phyloP scores from a whole-genome alignment of 1,139 yeast species.

The Yamadazyma sp. region DNA sequence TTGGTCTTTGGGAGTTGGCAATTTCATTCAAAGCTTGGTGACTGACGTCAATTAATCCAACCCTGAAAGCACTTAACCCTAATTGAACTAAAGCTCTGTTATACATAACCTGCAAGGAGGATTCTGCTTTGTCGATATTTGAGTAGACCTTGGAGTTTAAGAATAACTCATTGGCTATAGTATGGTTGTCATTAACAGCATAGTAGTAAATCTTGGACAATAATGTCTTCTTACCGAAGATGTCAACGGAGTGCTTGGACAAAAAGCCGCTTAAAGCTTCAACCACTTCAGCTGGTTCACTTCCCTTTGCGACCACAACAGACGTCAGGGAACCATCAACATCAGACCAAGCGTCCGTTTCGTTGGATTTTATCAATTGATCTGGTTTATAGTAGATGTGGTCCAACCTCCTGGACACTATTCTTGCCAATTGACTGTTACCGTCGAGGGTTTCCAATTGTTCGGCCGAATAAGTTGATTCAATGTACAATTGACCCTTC shows the following conservation, averaged over 20 bases:
- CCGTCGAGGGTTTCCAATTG: conserved; percentile 41
- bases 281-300: conserved; percentile 49
- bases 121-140: conserved; percentile 80
- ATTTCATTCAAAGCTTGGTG: conserved; percentile 88
- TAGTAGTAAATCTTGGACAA: conserved; percentile 85
- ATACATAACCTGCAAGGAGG: conserved; percentile 84
- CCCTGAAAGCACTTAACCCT: conserved; percentile 93
- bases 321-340: conserved; percentile 32
- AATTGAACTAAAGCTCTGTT: conserved; percentile 95
- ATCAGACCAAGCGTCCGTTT: conserved; percentile 67
- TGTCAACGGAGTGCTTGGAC: conserved; percentile 62
- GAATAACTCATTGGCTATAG: conserved; percentile 84
- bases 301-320: conserved; percentile 30
- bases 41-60: conserved; percentile 81
- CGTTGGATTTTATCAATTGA: conserved; percentile 68
- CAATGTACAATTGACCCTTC: conserved; percentile 84
- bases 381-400: conserved; percentile 92
- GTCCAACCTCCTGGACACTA: conserved; percentile 82
- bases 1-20: conserved; percentile 81
- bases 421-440: conserved; percentile 65
- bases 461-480: conserved; percentile 53
- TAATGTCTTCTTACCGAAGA: conserved; percentile 80
- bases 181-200: conserved; percentile 83
- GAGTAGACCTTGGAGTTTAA: conserved; percentile 82
- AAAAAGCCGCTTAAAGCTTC: conserved; percentile 66